phyloP scores from a whole-genome alignment of 2,329 filamentous ascomycete species.

The Monosporascus sp. region DNA sequence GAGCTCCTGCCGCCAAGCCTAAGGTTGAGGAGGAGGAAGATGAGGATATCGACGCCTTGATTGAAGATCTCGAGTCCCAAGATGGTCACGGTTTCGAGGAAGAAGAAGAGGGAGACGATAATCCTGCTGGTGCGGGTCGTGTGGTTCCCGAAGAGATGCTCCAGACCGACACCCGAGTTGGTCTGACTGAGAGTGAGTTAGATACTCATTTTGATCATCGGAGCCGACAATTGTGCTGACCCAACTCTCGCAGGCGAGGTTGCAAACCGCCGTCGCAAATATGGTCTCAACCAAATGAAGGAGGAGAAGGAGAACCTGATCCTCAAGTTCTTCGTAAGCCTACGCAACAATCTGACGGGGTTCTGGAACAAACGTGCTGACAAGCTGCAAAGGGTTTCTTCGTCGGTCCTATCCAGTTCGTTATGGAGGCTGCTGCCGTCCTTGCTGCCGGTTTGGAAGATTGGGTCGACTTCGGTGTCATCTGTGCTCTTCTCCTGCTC shows the following conservation, averaged over 20 bases:
- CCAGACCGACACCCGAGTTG: conserved; percentile 66
- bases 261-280: conserved; percentile 51
- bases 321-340: conserved; percentile 63
- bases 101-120: conserved; percentile 53
- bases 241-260: conserved; percentile 21
- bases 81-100: conserved; percentile 65
- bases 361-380: conserved; percentile 17
- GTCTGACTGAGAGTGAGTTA: conserved; percentile 70
- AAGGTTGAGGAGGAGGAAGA: conserved; percentile 60
- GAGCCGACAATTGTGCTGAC: conserved; percentile 40
- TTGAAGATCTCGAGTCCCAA: conserved; percentile 79
- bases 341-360: not conserved
- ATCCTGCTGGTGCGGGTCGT: conserved; percentile 49
- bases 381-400: conserved; percentile 54
- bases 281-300: conserved; percentile 84
- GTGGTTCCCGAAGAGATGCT: conserved; percentile 65
- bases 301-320: conserved; percentile 83
- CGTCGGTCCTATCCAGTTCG: conserved; percentile 84
- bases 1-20: conserved; percentile 32
- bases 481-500: conserved; percentile 74
- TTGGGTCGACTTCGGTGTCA: conserved; percentile 93
- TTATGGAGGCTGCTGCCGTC: conserved; percentile 84
- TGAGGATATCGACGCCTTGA: conserved; percentile 80
- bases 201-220: conserved; percentile 39
- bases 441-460: conserved; percentile 79